Evolutionary conservation across 345 rosid species (phyloP).

Genomic region (Salix purpurea): DNA sequence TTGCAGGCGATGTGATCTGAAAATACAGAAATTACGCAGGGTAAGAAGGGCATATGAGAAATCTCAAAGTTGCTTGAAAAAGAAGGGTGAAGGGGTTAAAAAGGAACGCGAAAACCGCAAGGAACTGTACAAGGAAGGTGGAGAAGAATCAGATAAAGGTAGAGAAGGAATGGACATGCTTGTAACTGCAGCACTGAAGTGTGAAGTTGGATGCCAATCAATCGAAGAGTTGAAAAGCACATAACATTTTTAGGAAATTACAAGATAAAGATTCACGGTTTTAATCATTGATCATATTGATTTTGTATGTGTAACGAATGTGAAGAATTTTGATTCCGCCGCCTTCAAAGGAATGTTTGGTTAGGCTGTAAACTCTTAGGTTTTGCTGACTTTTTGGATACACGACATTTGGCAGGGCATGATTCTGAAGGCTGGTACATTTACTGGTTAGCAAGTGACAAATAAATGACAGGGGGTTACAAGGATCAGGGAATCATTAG

Average conservation of each 20-base stretch:
- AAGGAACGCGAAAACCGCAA: slow-evolving; percentile 8
- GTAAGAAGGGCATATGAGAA: slow-evolving; percentile 44
- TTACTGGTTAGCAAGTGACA: slow-evolving; percentile 15
- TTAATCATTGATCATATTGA: not conserved
- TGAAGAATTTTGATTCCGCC: slow-evolving; percentile 17
- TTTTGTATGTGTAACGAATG: slow-evolving; percentile 8
- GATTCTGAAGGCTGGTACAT: slow-evolving; percentile 20
- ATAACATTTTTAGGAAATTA: not conserved
- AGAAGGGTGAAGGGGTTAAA: slow-evolving; percentile 15
- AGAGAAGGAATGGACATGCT: slow-evolving; percentile 79
- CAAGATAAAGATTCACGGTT: slow-evolving; percentile 2
- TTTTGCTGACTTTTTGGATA: slow-evolving; percentile 25
- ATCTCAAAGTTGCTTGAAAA: slow-evolving; percentile 26
- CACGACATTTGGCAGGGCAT: slow-evolving; percentile 9
- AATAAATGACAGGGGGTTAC: slow-evolving; percentile 1
- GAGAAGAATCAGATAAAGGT: slow-evolving; percentile 32
- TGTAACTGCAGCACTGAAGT: slow-evolving; percentile 62
- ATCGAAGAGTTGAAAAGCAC: slow-evolving; percentile 18
- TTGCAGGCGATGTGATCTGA: slow-evolving; percentile 63
- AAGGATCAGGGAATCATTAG: slow-evolving; percentile 16
- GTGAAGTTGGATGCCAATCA: slow-evolving; percentile 22
- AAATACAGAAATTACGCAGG: slow-evolving; percentile 44
- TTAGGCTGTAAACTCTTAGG: slow-evolving; percentile 34
- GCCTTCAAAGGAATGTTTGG: slow-evolving; percentile 12
- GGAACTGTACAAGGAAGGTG: slow-evolving; percentile 19